phyloP scores from a whole-genome alignment of 83 land plant genomes.

The Thuja plicata region DNA sequence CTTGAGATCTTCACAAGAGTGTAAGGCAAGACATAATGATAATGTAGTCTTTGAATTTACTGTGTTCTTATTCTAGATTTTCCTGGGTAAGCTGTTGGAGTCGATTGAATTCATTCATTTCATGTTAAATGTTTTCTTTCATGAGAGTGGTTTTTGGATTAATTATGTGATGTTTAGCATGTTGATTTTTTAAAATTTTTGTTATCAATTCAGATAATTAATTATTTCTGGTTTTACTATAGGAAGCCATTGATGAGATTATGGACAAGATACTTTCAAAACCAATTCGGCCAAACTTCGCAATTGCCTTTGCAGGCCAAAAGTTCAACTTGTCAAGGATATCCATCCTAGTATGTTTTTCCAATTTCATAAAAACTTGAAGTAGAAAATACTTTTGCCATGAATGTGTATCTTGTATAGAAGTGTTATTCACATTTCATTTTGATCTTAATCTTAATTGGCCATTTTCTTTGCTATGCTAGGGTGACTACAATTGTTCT shows the following conservation, averaged over 20 bases:
- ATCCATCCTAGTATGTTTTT: constrained; percentile 35
- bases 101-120: not conserved
- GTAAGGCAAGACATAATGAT: not conserved
- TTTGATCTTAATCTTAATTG: not conserved
- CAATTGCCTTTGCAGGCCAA: constrained; percentile 28
- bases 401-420: not conserved
- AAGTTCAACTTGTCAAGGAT: constrained; percentile 25
- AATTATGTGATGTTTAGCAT: not conserved
- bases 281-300: constrained; percentile 61
- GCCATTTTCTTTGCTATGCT: not conserved
- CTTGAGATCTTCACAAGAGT: not conserved
- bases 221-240: constrained; percentile 7
- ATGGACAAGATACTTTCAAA: constrained; percentile 40
- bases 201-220: not conserved
- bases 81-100: not conserved
- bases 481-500: not conserved
- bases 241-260: constrained; percentile 50
- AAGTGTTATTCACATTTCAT: not conserved
- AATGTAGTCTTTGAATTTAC: not conserved
- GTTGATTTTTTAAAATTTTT: not conserved
- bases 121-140: not conserved
- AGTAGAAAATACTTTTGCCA: not conserved
- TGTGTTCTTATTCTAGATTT: not conserved
- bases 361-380: not conserved
- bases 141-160: not conserved